Evolutionary conservation across 768 basidiomycete species (phyloP), one percentile per base, ranked within the genome.

Genomic region (Sarcomyxa edulis): DNA sequence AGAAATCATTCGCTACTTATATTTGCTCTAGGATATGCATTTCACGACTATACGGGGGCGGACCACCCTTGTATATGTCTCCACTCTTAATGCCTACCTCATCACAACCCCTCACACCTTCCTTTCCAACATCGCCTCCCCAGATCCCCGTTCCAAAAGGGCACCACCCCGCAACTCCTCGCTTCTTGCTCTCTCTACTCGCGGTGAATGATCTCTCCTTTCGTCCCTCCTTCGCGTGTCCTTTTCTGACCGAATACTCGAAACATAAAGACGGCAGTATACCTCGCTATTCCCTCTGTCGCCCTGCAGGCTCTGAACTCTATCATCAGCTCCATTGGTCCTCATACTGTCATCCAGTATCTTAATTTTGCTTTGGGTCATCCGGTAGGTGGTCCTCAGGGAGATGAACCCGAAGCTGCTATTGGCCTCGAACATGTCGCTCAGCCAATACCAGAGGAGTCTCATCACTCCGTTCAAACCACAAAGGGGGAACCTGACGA

Each of bases 181-280:
- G 77, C 7, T 83, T 96, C 49, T 73, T 96, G 5, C 68, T 93
- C 10, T 92, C 91, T 4, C 71, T 96, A 11, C 76, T 97, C 22
- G 88, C 93, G 0, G n/a, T n/a, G n/a, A n/a, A n/a, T n/a, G n/a
- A n/a, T n/a, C n/a, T n/a, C n/a, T n/a, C n/a, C n/a, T n/a, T n/a
- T n/a, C n/a, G n/a, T n/a, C n/a, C n/a, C n/a, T n/a, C n/a, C n/a
- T n/a, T n/a, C n/a, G n/a, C n/a, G n/a, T n/a, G n/a, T n/a, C n/a
- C n/a, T n/a, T n/a, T n/a, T n/a, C n/a, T n/a, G n/a, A n/a, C n/a
- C n/a, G n/a, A n/a, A n/a, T n/a, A n/a, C n/a, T n/a, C n/a, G n/a
- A n/a, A n/a, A n/a, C n/a, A n/a, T n/a, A n/a, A n/a, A n/a, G n/a
- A 91, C 90, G 10, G 72, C 90, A 1, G 74, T 88, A 15, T 96